Evolutionary conservation across 2,329 filamentous ascomycete species (phyloP).

Genomic region (Colletotrichum zoysiae): DNA sequence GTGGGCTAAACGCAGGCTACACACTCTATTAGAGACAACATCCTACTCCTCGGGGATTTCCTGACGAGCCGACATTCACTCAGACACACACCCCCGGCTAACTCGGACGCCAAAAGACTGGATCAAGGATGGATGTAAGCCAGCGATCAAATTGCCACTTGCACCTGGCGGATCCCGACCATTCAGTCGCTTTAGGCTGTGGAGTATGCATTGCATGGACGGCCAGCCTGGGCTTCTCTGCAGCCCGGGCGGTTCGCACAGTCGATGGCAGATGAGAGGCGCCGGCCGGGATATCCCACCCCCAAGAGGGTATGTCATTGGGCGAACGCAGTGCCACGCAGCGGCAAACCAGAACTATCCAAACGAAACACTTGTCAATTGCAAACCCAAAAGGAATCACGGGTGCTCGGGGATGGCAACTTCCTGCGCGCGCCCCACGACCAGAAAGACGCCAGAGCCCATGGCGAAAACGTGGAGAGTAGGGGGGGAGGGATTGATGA

Average conservation of each 20-base stretch:
- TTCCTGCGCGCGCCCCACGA: slow-evolving; percentile 6
- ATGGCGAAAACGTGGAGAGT: neutral
- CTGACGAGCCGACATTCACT: slow-evolving; percentile 9
- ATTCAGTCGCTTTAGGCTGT: neutral
- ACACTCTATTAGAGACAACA: slow-evolving; percentile 27
- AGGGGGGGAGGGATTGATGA: too few relatives aligned
- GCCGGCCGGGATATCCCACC: slow-evolving; percentile 24
- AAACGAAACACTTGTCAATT: slow-evolving; percentile 41
- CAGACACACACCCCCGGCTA: slow-evolving; percentile 17
- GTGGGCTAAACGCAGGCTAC: slow-evolving; percentile 20
- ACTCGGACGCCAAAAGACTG: slow-evolving; percentile 22
- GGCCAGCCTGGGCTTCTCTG: slow-evolving; percentile 24
- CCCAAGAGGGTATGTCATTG: slow-evolving; percentile 1
- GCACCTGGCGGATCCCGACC: neutral
- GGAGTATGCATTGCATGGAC: neutral
- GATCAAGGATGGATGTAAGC: slow-evolving; percentile 35
- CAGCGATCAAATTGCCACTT: slow-evolving; percentile 15
- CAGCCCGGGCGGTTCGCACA: slow-evolving; percentile 19
- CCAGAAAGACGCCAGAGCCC: neutral
- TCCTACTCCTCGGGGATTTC: slow-evolving; percentile 2
- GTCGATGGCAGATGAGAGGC: slow-evolving; percentile 3
- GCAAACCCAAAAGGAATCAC: slow-evolving; percentile 25
- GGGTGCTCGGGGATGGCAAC: neutral
- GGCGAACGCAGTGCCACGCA: slow-evolving; percentile 14
- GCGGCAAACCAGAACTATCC: slow-evolving; percentile 13